Percentiles rank a stretch among this genome's conserved stretches.
Conservation (phyloP, 1,284 basidiomycete genomes). For the Ganoderma leucocontextum region DNA sequence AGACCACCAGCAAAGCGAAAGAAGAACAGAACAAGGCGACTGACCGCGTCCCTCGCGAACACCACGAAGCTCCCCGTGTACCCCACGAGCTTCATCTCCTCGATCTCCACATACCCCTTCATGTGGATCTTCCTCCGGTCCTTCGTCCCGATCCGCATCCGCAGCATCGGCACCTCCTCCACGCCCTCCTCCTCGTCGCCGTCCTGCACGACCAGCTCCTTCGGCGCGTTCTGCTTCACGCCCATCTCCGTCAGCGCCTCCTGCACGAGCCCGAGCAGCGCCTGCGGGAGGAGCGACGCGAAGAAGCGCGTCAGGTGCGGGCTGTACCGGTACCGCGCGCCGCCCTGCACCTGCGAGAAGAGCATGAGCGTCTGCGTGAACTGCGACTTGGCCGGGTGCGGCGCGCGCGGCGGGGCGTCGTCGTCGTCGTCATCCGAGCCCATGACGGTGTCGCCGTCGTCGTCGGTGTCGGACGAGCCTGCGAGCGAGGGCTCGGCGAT, state of each 20-base stretch:
- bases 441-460: conserved; percentile 68
- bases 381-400: conserved; percentile 49
- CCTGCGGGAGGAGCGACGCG: conserved; percentile 58
- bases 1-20: not conserved
- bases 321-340: conserved; percentile 72
- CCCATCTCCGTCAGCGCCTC: conserved; percentile 55
- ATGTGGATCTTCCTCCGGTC: conserved; percentile 67
- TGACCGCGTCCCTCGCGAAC: conserved; percentile 69
- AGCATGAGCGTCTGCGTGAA: conserved; percentile 55
- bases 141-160: conserved; percentile 69
- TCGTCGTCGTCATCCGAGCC: conserved; percentile 35
- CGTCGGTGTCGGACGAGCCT: conserved; percentile 38
- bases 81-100: conserved; percentile 57
- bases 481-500: conserved; percentile 61
- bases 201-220: conserved; percentile 29
- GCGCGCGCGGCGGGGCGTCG: conserved; percentile 31
- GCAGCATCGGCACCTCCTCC: conserved; percentile 37
- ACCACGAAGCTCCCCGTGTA: conserved; percentile 67
- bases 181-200: conserved; percentile 15
- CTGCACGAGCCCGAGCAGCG: conserved; percentile 60
- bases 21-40: conserved; percentile 30
- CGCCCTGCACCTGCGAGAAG: conserved; percentile 71
- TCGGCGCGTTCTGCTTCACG: conserved; percentile 59
- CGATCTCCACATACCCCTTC: conserved; percentile 76
- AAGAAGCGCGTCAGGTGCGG: conserved; percentile 84